phyloP scores from a whole-genome alignment of 208 protist genomes.

The Ichthyophonus hoferi region DNA sequence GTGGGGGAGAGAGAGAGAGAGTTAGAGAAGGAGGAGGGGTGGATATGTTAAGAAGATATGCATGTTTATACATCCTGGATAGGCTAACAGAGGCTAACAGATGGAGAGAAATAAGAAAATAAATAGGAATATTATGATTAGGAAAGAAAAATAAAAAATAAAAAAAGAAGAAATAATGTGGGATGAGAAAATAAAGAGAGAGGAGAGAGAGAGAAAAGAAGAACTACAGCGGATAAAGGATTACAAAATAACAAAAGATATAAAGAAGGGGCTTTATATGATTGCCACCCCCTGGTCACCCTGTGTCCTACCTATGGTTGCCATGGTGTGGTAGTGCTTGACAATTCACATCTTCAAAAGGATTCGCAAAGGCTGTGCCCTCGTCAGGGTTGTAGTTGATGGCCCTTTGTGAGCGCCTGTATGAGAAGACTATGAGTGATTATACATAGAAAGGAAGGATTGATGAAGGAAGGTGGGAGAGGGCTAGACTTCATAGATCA shows the following conservation, averaged over 20 bases:
- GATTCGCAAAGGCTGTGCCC: background rate
- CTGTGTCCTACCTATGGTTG: background rate
- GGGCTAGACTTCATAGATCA: too few relatives aligned
- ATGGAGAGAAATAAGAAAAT: background rate
- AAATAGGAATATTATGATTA: background rate
- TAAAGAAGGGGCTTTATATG: background rate
- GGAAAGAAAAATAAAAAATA: background rate
- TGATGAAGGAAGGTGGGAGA: too few relatives aligned
- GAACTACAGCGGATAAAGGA: background rate
- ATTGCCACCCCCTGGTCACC: background rate
- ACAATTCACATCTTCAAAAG: background rate
- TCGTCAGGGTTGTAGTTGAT: background rate
- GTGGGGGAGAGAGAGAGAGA: background rate
- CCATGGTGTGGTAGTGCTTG: background rate
- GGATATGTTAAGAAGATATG: too few relatives aligned
- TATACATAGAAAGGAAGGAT: too few relatives aligned
- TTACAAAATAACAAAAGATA: background rate
- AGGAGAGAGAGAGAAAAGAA: conserved; percentile 1
- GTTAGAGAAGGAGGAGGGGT: background rate
- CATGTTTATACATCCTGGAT: too few relatives aligned
- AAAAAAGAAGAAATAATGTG: background rate
- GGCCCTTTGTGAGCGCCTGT: too few relatives aligned
- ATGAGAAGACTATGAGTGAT: too few relatives aligned
- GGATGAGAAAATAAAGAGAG: background rate
- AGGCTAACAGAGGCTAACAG: background rate